Base-by-base conservation (phyloP, 805 yeast species). In the Saturnispora dispora region DNA sequence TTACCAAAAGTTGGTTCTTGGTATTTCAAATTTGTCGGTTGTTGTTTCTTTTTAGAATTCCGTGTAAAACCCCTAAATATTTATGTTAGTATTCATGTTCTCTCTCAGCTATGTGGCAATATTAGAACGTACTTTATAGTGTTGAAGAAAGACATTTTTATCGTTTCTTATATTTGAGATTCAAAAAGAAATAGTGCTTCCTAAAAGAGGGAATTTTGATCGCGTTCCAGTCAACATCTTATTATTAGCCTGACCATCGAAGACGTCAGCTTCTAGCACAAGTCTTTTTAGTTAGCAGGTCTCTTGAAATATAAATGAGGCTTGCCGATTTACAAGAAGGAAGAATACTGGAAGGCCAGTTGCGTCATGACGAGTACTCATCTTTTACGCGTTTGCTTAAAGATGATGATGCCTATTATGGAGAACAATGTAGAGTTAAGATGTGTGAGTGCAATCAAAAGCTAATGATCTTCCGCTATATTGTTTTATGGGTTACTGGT, bases 41-140 rank as follows among this genome's bases (percentile, higher is more conserved):
- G 66, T 41, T 60, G 59, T 52, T 67, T 68, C 59, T 68, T 68
- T 45, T 63, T 65, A 9, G 65, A 62, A 40, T 60, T 63, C 60
- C 85, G 74, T n/a, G 85, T 83, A 56, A 81, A 78, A 9, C 85
- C 82, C 63, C 81, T 76, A 52, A 15, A 45, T 4, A 6, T 4
- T 7, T 4, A 45, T 18, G 51, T 52, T 39, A 45, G 54, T 52
- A 45, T 27, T 13, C 23, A 2, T 15, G 3, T 15, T 13, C 28
- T 22, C 11, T 4, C 11, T 5, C 11, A 17, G 17, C 18, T 8
- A 18, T 18, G 5, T 37, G 15, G 6, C 5, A 9, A 5, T 10
- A 18, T 17, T 5, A 7, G 23, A n/a, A 62, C 70, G 20, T 60
- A 65, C 70, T 64, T 63, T 23, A 71, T 66, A 6, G 73, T 66